Base-by-base conservation (phyloP, 176 grass and related monocot species). In the Carex parvula region DNA sequence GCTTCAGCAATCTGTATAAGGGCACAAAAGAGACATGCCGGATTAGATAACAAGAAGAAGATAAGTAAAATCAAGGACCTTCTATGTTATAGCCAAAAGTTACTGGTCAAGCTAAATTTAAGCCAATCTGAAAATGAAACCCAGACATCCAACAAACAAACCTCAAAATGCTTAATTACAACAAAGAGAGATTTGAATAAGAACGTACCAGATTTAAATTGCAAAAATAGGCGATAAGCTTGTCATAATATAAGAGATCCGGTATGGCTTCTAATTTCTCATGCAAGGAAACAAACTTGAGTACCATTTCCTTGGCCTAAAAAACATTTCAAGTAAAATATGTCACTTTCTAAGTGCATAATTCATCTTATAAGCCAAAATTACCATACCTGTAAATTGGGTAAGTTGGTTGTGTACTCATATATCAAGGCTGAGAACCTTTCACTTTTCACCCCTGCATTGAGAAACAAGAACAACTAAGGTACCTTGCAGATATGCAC, bases 301-400 rank as follows among this genome's bases (percentile, higher is more conserved):
- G 58, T 53, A 97, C 26, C 85, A 92, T 80, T 81, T 91, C 92
- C 88, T 94, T 93, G 72, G 86, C 90, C 95, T 97, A 88, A 89
- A 92, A 87, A 63, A 83, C 30, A 46, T 70, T 60, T 46, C 65
- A 65, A 57, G 68, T 79, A 76, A 35, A 88, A 52, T 63, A 85
- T 81, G 63, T 76, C 62, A 81, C 57, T 56, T 80, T 80, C 1
- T 81, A 52, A 33, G 57, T 76, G 83, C 29, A 82, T 57, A 55
- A 77, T 59, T 46, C 50, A 87, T 83, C 61, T 73, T 57, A 82
- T 48, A 87, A 89, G 60, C 57, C 81, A 90, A 42, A 81, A 46
- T 82, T 84, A 81, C 46, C 89, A 89, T 89, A 98, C 95, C 95
- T 21, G 71, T 84, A 87, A 86, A 82, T 93, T 89, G 22, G 90